phyloP scores from a whole-genome alignment of 2,329 filamentous ascomycete species.

The Microcyclospora pomicola region DNA sequence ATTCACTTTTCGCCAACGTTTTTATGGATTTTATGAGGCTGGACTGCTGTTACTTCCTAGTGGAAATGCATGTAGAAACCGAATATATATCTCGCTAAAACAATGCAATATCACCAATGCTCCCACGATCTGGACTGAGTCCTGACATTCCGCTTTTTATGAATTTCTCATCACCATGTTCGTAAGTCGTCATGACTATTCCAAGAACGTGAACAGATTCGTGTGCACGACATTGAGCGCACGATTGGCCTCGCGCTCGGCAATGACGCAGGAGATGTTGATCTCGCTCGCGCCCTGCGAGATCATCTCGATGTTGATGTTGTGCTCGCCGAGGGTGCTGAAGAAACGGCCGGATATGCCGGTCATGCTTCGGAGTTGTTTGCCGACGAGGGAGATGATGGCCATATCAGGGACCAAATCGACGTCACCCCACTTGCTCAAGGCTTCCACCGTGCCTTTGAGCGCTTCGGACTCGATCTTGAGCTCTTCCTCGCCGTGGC shows the following conservation, averaged over 20 bases:
- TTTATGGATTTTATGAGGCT: too few relatives aligned
- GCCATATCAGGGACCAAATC: constrained; percentile 87
- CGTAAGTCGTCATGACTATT: constrained; percentile 30
- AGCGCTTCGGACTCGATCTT: constrained; percentile 34
- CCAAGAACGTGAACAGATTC: constrained; percentile 89
- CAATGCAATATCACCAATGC: too few relatives aligned
- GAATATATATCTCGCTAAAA: too few relatives aligned
- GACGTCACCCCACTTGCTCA: constrained; percentile 73
- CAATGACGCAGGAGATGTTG: constrained; percentile 96
- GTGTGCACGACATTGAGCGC: constrained; percentile 96
- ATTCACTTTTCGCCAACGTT: too few relatives aligned
- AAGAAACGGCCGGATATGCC: constrained; percentile 93
- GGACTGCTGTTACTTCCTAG: too few relatives aligned
- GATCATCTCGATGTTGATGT: constrained; percentile 98
- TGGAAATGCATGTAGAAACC: too few relatives aligned
- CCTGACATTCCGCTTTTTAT: too few relatives aligned
- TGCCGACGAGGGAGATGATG: constrained; percentile 85
- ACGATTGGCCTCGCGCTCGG: constrained; percentile 75
- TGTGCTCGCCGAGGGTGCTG: constrained; percentile 79
- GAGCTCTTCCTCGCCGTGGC: constrained; percentile 33
- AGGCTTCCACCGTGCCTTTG: constrained; percentile 46
- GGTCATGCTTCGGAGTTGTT: constrained; percentile 92
- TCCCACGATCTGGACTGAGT: too few relatives aligned
- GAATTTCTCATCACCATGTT: too few relatives aligned
- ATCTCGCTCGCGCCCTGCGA: constrained; percentile 97